Evolutionary conservation across 2,329 filamentous ascomycete species (phyloP).

Genomic region (Shiraia sp.): DNA sequence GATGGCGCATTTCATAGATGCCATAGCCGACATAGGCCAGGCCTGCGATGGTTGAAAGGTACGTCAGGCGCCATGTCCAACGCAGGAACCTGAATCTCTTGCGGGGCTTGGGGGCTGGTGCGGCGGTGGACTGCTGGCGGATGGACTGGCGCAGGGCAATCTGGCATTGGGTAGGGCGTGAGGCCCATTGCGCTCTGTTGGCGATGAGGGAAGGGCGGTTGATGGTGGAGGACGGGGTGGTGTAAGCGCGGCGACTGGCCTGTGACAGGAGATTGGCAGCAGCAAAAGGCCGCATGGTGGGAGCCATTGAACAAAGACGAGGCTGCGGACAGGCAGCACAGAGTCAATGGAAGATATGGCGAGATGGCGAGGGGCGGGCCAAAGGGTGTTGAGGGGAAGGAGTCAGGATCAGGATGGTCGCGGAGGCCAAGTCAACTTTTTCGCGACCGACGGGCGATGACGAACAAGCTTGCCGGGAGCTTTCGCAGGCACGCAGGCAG

Average conservation of each 20-base stretch:
- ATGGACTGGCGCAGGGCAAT: conserved; percentile 42
- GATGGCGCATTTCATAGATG: conserved; percentile 82
- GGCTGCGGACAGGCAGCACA: conserved; percentile 12
- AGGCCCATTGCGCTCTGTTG: conserved; percentile 40
- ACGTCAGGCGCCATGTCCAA: conserved; percentile 83
- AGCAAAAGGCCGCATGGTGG: conserved; percentile 42
- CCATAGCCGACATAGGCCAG: conserved; percentile 75
- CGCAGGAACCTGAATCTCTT: conserved; percentile 68
- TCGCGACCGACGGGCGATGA: conserved; percentile 29
- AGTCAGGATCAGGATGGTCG: conserved; percentile 1
- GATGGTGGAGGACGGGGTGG: conserved; percentile 27
- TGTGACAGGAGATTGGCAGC: conserved; percentile 34
- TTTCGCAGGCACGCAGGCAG: conserved; percentile 8
- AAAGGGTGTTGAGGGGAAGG: conserved; percentile 15
- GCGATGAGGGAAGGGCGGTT: conserved; percentile 37
- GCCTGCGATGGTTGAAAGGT: conserved; percentile 71
- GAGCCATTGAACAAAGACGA: conserved; percentile 33
- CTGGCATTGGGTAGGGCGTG: conserved; percentile 38
- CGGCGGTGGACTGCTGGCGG: conserved; percentile 38
- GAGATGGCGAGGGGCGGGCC: conserved; percentile 10
- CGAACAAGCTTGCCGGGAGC: conserved; percentile 17
- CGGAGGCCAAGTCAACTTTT: conserved; percentile 30
- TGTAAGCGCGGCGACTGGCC: conserved; percentile 42
- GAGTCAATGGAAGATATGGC: conserved; percentile 10
- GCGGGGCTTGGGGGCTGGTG: conserved; percentile 45